phyloP scores from a whole-genome alignment of 257 asterid species.

The Echites panduratus region DNA sequence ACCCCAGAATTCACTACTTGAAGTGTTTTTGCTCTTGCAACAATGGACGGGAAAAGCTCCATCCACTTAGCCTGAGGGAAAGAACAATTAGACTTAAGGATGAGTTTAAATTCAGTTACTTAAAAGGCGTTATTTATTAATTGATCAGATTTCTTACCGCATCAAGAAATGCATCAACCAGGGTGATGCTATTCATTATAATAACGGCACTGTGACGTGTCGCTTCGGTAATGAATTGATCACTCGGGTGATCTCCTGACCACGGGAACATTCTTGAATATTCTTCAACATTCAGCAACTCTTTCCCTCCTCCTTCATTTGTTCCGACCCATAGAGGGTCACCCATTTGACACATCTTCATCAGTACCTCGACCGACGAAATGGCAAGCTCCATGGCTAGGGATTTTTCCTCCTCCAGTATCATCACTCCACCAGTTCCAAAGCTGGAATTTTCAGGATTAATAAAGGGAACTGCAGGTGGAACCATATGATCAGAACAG shows the following conservation, averaged over 20 bases:
- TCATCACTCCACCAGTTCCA: slow-evolving; percentile 38
- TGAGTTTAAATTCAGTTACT: too few relatives aligned
- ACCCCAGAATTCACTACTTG: slow-evolving; percentile 64
- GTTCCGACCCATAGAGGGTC: slow-evolving; percentile 69
- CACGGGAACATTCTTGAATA: slow-evolving; percentile 59
- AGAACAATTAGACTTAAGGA: too few relatives aligned
- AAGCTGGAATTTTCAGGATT: slow-evolving; percentile 44
- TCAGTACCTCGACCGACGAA: slow-evolving; percentile 51
- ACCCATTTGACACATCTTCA: slow-evolving; percentile 55
- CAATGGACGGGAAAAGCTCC: slow-evolving; percentile 84
- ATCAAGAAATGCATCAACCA: slow-evolving; percentile 83
- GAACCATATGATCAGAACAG: slow-evolving; percentile 38
- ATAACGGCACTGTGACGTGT: slow-evolving; percentile 66
- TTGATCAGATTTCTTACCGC: slow-evolving; percentile 43
- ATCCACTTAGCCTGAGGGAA: slow-evolving; percentile 64
- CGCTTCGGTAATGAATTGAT: slow-evolving; percentile 52
- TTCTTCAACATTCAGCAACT: slow-evolving; percentile 57
- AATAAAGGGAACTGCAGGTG: slow-evolving; percentile 38
- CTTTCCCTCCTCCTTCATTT: slow-evolving; percentile 27
- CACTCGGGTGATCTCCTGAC: slow-evolving; percentile 34
- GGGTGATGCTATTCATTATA: slow-evolving; percentile 85
- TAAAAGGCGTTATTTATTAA: too few relatives aligned
- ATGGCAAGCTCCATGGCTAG: slow-evolving; percentile 64
- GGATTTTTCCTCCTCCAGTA: slow-evolving; percentile 70
- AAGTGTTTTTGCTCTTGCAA: slow-evolving; percentile 84